A percentile compares a stretch with the other conserved stretches of the same genome.
These are phyloP conservation scores for Oemleria cerasiformis DNA, from an alignment of 306 rosid genomes.

Conservation along the genomic window DNA sequence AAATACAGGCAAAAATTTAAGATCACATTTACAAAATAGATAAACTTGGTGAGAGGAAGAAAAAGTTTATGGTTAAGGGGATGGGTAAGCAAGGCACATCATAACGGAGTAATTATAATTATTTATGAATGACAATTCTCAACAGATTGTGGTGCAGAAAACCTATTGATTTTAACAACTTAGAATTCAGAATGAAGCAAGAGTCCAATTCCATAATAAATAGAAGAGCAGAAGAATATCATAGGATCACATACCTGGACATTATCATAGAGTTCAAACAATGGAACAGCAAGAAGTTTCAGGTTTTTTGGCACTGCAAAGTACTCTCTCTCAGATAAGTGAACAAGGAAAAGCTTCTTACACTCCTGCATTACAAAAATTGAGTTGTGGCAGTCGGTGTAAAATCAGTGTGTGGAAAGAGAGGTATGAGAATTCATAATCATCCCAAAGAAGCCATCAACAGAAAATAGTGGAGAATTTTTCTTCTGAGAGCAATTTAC, in stretches of 20 bases:
- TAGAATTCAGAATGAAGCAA: neutral
- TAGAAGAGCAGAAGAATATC: slow-evolving; percentile 13
- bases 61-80: too few relatives aligned
- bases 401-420: neutral
- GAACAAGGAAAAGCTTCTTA: slow-evolving; percentile 92
- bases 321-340: slow-evolving; percentile 94
- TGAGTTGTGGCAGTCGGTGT: neutral
- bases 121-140: slow-evolving; percentile 1
- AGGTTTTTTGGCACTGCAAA: slow-evolving; percentile 96
- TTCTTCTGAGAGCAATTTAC: slow-evolving; percentile 31
- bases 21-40: slow-evolving; percentile 11
- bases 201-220: neutral
- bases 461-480: neutral
- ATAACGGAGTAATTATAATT: neutral
- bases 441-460: slow-evolving; percentile 14
- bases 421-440: neutral
- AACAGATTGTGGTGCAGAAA: neutral
- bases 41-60: neutral
- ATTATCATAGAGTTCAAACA: slow-evolving; percentile 98
- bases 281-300: slow-evolving; percentile 94
- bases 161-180: neutral
- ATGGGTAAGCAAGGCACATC: neutral
- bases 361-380: slow-evolving; percentile 62
- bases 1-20: neutral
- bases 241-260: slow-evolving; percentile 63